These are phyloP conservation scores for Sporothrix humicola DNA, from an alignment of 2,329 filamentous ascomycete species.

Conservation along the genomic window DNA sequence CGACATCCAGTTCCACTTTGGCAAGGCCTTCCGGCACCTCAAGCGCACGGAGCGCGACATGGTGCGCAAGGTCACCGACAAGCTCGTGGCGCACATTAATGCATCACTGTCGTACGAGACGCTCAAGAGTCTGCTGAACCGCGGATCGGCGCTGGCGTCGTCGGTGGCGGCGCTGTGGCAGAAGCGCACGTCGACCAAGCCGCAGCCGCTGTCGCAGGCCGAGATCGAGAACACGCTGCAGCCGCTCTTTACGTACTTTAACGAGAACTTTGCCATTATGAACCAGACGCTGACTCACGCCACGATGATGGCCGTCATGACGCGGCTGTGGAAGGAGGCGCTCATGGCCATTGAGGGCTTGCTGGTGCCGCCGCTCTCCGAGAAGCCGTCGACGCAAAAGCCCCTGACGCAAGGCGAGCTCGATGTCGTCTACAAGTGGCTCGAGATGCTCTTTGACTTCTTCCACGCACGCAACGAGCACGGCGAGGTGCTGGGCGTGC, in stretches of 20 bases:
- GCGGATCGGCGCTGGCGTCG: conserved; percentile 54
- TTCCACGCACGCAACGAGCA: conserved; percentile 91
- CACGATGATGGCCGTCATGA: conserved; percentile 99
- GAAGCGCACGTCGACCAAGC: conserved; percentile 60
- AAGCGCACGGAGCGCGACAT: conserved; percentile 97
- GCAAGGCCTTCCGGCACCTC: conserved; percentile 91
- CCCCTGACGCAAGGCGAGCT: conserved; percentile 85
- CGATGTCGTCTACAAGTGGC: conserved; percentile 94
- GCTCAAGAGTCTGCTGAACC: conserved; percentile 73
- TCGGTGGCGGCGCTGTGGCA: conserved; percentile 74
- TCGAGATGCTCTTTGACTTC: conserved; percentile 87
- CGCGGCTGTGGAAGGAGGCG: conserved; percentile 95
- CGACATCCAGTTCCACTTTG: conserved; percentile 98
- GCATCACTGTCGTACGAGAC: conserved; percentile 84
- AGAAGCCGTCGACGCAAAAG: conserved; percentile 87
- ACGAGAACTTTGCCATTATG: conserved; percentile 99
- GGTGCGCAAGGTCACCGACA: conserved; percentile 97
- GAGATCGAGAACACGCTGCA: conserved; percentile 83
- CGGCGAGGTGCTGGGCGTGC: conserved; percentile 82
- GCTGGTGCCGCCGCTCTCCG: conserved; percentile 89
- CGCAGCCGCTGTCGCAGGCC: conserved; percentile 64
- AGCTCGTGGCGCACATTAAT: conserved; percentile 94
- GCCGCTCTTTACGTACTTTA: conserved; percentile 90
- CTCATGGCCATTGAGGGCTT: conserved; percentile 88
- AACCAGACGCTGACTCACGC: conserved; percentile 92